These are phyloP conservation scores for Perilla frutescens DNA, from an alignment of 257 asterid species.

Conservation along the genomic window DNA sequence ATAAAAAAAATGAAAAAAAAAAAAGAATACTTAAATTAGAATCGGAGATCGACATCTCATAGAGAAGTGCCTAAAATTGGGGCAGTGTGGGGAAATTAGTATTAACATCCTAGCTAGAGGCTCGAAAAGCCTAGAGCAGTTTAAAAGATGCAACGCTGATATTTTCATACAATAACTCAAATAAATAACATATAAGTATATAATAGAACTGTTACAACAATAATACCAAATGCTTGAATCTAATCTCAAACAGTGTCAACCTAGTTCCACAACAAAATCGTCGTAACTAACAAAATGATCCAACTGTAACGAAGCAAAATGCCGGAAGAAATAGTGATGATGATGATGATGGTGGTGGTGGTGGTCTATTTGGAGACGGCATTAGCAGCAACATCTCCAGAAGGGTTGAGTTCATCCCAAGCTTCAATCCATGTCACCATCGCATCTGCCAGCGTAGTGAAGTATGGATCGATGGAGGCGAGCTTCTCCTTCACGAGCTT, in stretches of 20 bases:
- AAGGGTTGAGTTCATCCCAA: constrained; percentile 85
- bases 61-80: no score
- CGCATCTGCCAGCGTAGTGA: constrained; percentile 73
- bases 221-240: background rate
- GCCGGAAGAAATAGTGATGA: background rate
- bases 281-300: background rate
- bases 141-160: background rate
- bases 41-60: no score
- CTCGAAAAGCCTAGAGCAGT: no score
- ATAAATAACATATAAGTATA: background rate
- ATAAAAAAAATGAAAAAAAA: no score
- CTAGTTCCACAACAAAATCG: background rate
- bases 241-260: no score
- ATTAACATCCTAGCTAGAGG: no score
- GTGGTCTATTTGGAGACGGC: constrained; percentile 41
- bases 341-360: no score
- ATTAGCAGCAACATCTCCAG: constrained; percentile 48
- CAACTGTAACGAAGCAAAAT: background rate
- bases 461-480: constrained; percentile 55
- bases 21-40: no score
- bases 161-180: background rate
- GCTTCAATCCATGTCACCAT: constrained; percentile 88
- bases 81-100: no score
- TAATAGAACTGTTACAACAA: background rate
- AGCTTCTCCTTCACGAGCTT: constrained; percentile 70